Percentiles rank a stretch among this genome's conserved stretches.
Conservation (phyloP, 1,139 yeast species). For the Geotrichum macrosporum region DNA sequence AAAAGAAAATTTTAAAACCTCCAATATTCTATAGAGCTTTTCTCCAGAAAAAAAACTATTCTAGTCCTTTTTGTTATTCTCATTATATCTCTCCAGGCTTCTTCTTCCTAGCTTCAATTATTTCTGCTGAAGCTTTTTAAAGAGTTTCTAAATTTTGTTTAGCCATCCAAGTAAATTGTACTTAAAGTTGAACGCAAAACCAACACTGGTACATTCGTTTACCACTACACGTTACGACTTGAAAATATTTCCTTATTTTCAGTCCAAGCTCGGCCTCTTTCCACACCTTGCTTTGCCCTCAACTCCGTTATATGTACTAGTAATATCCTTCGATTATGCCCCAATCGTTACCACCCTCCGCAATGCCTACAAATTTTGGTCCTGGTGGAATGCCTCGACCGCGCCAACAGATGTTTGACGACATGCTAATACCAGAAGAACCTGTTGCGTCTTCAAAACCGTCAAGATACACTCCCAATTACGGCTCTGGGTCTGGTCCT, state of each 20-base stretch:
- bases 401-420: slow-evolving; percentile 31
- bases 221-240: no score
- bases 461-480: background rate
- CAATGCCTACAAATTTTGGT: slow-evolving; percentile 8
- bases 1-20: background rate
- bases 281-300: background rate
- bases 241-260: no score
- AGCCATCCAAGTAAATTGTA: no score
- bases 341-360: background rate
- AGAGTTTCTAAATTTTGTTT: no score
- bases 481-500: background rate
- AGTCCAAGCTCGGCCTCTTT: no score
- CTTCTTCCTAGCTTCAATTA: no score
- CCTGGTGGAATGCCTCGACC: slow-evolving; percentile 34
- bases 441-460: slow-evolving; percentile 6
- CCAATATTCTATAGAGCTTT: background rate
- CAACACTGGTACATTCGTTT: no score
- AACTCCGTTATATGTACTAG: background rate
- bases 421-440: slow-evolving; percentile 25
- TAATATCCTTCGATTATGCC: no score
- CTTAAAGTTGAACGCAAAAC: no score
- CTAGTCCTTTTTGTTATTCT: background rate
- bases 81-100: background rate
- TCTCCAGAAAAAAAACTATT: background rate
- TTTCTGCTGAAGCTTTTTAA: no score